phyloP scores from a whole-genome alignment of 148 eudicot species.

The Amaranthus palmeri region DNA sequence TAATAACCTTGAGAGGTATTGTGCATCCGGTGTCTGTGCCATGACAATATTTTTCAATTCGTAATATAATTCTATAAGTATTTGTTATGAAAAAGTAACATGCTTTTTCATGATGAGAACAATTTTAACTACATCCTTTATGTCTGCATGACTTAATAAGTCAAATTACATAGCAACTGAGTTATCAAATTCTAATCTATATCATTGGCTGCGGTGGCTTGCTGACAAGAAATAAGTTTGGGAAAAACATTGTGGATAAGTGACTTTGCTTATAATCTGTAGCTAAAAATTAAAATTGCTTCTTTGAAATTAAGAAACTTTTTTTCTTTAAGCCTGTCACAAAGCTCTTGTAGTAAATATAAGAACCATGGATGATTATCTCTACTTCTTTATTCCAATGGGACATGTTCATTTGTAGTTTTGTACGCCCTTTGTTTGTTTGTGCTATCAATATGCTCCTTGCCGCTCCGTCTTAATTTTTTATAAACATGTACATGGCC shows the following conservation, averaged over 20 bases:
- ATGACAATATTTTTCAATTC: neutral
- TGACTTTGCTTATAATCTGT: neutral
- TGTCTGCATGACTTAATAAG: neutral
- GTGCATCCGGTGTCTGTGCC: neutral
- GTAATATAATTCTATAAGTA: neutral
- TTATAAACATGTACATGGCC: too few relatives aligned
- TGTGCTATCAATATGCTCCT: too few relatives aligned
- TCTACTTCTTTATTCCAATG: too few relatives aligned
- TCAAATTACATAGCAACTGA: neutral
- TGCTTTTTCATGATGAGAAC: neutral
- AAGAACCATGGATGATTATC: too few relatives aligned
- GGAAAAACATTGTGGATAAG: too few relatives aligned
- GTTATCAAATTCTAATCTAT: neutral
- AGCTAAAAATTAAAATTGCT: neutral
- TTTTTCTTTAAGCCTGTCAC: neutral
- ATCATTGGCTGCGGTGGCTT: too few relatives aligned
- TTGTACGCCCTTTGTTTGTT: too few relatives aligned
- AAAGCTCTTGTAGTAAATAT: too few relatives aligned
- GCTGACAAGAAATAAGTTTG: too few relatives aligned
- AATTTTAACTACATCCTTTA: neutral
- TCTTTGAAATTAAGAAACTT: neutral
- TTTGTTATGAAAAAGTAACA: neutral
- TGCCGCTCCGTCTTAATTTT: too few relatives aligned
- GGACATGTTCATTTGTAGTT: too few relatives aligned
- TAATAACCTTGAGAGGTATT: slow-evolving; percentile 84